Evolutionary conservation across 306 rosid genomes (phyloP).

Genomic region (Albizia julibrissin): DNA sequence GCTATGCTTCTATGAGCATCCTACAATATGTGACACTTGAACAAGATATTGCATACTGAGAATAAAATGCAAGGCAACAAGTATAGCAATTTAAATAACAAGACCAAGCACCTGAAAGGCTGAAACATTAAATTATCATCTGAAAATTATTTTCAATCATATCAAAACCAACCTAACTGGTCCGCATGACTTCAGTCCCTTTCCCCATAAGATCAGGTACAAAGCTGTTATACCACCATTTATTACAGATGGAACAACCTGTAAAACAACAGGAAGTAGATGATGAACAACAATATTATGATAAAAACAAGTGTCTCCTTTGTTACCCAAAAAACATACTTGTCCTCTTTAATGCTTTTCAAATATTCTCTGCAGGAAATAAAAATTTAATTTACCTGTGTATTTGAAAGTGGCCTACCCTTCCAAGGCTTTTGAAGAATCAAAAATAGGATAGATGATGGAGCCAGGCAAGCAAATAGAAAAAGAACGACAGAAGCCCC

Average conservation of each 20-base stretch:
- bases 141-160: conserved; percentile 29
- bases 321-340: conserved; percentile 1
- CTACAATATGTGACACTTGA: conserved; percentile 1
- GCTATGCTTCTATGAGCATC: neutral
- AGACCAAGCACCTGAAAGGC: conserved; percentile 1
- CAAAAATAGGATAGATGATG: conserved; percentile 77
- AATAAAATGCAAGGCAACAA: neutral
- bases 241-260: conserved; percentile 94
- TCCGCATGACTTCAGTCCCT: conserved; percentile 97
- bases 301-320: conserved; percentile 12
- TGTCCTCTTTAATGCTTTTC: neutral
- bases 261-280: conserved; percentile 38
- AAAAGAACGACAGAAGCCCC: conserved; percentile 91
- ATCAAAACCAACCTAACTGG: conserved; percentile 81
- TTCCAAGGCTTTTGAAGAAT: conserved; percentile 96
- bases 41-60: neutral
- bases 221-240: conserved; percentile 93
- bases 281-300: conserved; percentile 30
- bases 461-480: conserved; percentile 77
- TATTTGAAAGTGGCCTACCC: conserved; percentile 90
- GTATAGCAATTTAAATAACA: neutral
- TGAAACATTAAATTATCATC: neutral
- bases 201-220: conserved; percentile 92
- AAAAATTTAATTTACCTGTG: conserved; percentile 61
- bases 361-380: conserved; percentile 4